These are phyloP conservation scores for Entomortierella lignicola DNA, from an alignment of 192 early-diverging fungal species.

Conservation along the genomic window DNA sequence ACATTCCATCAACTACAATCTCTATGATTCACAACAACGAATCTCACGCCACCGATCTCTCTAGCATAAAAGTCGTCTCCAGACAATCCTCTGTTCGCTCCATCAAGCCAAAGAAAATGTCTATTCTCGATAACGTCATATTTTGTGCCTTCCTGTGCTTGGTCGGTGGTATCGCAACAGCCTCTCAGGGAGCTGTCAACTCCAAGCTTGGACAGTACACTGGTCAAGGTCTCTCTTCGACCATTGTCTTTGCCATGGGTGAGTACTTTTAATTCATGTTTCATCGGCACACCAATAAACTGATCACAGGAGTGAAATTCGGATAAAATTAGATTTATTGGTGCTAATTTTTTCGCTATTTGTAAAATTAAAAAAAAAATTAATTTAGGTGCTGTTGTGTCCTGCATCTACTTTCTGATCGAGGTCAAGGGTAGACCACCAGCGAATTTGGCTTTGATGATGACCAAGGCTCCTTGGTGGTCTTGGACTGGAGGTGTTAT, in stretches of 20 bases:
- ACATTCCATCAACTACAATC: neutral
- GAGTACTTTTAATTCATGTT: constrained; percentile 2
- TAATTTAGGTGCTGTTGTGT: constrained; percentile 30
- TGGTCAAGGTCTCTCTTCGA: constrained; percentile 49
- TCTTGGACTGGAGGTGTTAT: constrained; percentile 62
- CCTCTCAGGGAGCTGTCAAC: constrained; percentile 48
- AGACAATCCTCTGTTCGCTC: constrained; percentile 37
- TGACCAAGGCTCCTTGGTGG: constrained; percentile 60
- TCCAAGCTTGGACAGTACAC: constrained; percentile 32
- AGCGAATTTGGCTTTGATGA: constrained; percentile 26
- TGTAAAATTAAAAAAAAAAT: neutral
- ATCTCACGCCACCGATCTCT: constrained; percentile 29
- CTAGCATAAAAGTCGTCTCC: constrained; percentile 27
- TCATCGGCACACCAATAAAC: too few relatives aligned
- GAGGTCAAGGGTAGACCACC: constrained; percentile 42
- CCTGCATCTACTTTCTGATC: constrained; percentile 44
- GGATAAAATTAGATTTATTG: neutral
- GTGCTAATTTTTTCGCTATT: neutral
- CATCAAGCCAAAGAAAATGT: constrained; percentile 29
- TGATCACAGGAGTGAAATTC: too few relatives aligned
- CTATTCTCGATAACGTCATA: constrained; percentile 47
- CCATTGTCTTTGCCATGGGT: constrained; percentile 29
- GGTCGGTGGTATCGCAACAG: constrained; percentile 47
- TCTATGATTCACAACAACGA: constrained; percentile 23
- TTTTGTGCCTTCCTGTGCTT: constrained; percentile 43